Percentiles rank a stretch among this genome's conserved stretches.
Evolutionary conservation across 305 asterid genomes (phyloP).

Genomic region (Ruellia speciosa): DNA sequence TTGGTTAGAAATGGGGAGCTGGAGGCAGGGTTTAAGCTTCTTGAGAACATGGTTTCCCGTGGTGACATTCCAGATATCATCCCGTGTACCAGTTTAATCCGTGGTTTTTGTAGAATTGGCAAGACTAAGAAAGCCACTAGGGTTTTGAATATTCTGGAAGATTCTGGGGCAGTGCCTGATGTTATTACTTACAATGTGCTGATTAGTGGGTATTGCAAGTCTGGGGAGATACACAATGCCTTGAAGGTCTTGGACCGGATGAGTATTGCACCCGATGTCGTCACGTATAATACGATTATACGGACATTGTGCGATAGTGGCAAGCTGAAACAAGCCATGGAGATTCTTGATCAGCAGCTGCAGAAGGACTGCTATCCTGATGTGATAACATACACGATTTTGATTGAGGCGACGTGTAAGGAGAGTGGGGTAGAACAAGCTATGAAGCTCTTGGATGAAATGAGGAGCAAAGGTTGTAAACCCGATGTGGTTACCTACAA

Average conservation of each 20-base stretch:
- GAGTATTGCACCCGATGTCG: conserved; percentile 83
- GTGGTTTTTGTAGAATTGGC: conserved; percentile 70
- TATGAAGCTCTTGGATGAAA: conserved; percentile 84
- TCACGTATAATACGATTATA: conserved; percentile 76
- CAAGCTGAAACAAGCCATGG: conserved; percentile 72
- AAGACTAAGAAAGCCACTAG: conserved; percentile 57
- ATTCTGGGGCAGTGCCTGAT: conserved; percentile 84
- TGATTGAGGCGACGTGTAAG: conserved; percentile 77
- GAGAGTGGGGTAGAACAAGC: conserved; percentile 73
- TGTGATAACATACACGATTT: conserved; percentile 75
- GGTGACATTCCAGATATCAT: conserved; percentile 77
- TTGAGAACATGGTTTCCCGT: conserved; percentile 57
- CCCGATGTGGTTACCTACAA: conserved; percentile 85
- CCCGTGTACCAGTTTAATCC: conserved; percentile 75
- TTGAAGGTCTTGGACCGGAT: conserved; percentile 57
- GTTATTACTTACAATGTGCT: conserved; percentile 79
- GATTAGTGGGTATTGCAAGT: conserved; percentile 79
- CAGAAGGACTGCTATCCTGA: conserved; percentile 63
- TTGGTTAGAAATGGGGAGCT: conserved; percentile 63
- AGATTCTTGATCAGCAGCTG: conserved; percentile 62
- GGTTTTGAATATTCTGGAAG: conserved; percentile 72
- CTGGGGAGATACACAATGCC: conserved; percentile 68
- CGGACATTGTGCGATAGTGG: conserved; percentile 69
- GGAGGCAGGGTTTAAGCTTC: conserved; percentile 70
- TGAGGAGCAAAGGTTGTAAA: conserved; percentile 63